Evolutionary conservation across 305 asterid genomes (phyloP), one percentile per base, ranked within the genome.

Genomic region (Fraxinus greggii): DNA sequence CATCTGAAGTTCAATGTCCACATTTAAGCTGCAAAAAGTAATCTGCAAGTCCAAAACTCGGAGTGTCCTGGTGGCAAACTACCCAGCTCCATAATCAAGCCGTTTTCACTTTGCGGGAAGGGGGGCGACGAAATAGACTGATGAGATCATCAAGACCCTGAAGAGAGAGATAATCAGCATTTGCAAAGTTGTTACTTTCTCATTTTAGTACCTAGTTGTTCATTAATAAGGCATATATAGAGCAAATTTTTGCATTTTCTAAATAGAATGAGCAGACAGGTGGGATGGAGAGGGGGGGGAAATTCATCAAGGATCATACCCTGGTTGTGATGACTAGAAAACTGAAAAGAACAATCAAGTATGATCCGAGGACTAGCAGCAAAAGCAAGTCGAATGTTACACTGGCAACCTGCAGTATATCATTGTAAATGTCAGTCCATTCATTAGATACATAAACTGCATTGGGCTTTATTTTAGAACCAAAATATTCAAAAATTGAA

Each of bases 111-210:
- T 93, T 95, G 69, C 97, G 95, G 28, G 97, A 92, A 54, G 97
- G 88, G 78, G 97, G 99, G 0, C 98, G 97, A 59, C 98, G 97
- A 86, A 95, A 93, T 80, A 95, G 85, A 83, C 92, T 91, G 88
- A 95, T 95, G 38, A 95, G 92, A 89, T 95, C 97, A 74, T 95
- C 99, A 76, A 95, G 92, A 77, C 99, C 99, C 99, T 95, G 97
- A 81, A 32, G 72, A 82, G 61, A 83, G 73, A 61, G 5, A 23
- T 29, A 33, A 73, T 28, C 42, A 38, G 79, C 42, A 70, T 70
- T 70, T 31, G 24, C 4, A 29, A 70, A 61, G 26, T 75, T 32
- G 38, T 36, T 32, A 23, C 5, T 63, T 63, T 10, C 72, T 65
- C 36, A 13, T 69, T 69, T 29, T 15, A 7, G 17, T 28, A 29